Percentiles rank a stretch among this genome's conserved stretches.
These are phyloP conservation scores for Sugiyamaella novakii DNA, from an alignment of 1,139 yeast genomes.

Conservation along the genomic window DNA sequence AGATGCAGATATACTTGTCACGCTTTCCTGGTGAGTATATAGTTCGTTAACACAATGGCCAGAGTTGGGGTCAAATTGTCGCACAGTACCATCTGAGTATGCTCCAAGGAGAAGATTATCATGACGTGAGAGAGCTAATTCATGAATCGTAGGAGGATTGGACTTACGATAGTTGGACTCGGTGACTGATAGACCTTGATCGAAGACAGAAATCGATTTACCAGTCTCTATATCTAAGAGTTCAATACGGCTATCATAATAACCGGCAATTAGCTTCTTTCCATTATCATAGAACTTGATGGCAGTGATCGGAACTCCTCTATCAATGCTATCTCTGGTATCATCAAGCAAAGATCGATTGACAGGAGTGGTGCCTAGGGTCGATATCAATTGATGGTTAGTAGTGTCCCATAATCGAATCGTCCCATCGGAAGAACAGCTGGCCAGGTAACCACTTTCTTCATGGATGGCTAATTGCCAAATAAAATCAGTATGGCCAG, in stretches of 20 bases:
- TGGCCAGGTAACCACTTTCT: conserved; percentile 30
- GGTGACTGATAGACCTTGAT: conserved; percentile 18
- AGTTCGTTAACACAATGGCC: conserved; percentile 24
- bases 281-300: conserved; percentile 28
- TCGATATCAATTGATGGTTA: conserved; percentile 8
- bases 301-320: conserved; percentile 20
- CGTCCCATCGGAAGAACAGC: conserved; percentile 37
- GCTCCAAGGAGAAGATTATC: conserved; percentile 20
- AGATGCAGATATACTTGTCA: conserved; percentile 30
- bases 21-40: conserved; percentile 35
- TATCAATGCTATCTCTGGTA: conserved; percentile 16
- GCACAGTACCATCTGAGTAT: conserved; percentile 27
- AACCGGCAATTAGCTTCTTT: conserved; percentile 32
- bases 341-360: conserved; percentile 6
- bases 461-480: conserved; percentile 32
- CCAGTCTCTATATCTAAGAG: conserved; percentile 36
- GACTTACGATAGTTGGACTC: conserved; percentile 10
- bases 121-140: conserved; percentile 9
- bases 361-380: background rate
- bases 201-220: conserved; percentile 27
- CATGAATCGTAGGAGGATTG: conserved; percentile 7
- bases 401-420: conserved; percentile 33
- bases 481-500: conserved; percentile 31
- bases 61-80: conserved; percentile 25
- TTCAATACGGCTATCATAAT: conserved; percentile 33